phyloP scores from a whole-genome alignment of 768 basidiomycete genomes.

The Chalciporus pseudorubinellus region DNA sequence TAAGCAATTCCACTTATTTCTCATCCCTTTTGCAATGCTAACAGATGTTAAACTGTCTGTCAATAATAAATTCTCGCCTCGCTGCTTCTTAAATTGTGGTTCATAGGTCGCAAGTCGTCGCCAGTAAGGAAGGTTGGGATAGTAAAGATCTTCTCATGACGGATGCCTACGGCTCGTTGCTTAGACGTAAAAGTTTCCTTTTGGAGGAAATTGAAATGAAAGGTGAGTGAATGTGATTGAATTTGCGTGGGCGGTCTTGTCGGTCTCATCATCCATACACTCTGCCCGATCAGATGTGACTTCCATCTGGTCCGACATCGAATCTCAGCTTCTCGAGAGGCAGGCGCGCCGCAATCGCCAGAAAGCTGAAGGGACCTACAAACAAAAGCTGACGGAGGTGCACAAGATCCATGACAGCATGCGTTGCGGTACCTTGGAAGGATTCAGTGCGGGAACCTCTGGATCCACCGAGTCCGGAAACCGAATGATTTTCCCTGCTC shows the following conservation, averaged over 20 bases:
- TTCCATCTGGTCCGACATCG: constrained; percentile 18
- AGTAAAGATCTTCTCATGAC: constrained; percentile 40
- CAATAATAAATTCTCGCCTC: no score
- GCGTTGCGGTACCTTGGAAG: constrained; percentile 28
- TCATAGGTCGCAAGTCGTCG: constrained; percentile 37
- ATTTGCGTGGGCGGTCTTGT: no score
- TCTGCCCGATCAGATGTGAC: constrained; percentile 27
- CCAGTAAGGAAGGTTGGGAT: constrained; percentile 42
- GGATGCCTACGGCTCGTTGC: constrained; percentile 39
- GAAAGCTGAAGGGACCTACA: constrained; percentile 26
- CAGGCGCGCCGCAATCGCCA: constrained; percentile 28
- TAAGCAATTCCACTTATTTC: neutral
- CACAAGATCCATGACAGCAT: constrained; percentile 46
- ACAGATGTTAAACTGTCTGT: neutral
- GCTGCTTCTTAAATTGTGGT: neutral
- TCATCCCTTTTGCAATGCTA: neutral
- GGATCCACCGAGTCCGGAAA: neutral
- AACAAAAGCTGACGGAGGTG: constrained; percentile 34
- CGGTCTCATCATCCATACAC: no score
- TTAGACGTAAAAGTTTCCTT: constrained; percentile 35
- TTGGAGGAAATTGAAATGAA: constrained; percentile 36
- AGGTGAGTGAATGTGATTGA: constrained; percentile 33
- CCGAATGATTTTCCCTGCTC: constrained; percentile 40
- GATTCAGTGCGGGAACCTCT: neutral
- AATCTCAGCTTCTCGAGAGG: constrained; percentile 29